Percentiles rank a stretch among this genome's conserved stretches.
phyloP scores from a whole-genome alignment of 257 asterid genomes.

The Ocimum tenuiflorum region DNA sequence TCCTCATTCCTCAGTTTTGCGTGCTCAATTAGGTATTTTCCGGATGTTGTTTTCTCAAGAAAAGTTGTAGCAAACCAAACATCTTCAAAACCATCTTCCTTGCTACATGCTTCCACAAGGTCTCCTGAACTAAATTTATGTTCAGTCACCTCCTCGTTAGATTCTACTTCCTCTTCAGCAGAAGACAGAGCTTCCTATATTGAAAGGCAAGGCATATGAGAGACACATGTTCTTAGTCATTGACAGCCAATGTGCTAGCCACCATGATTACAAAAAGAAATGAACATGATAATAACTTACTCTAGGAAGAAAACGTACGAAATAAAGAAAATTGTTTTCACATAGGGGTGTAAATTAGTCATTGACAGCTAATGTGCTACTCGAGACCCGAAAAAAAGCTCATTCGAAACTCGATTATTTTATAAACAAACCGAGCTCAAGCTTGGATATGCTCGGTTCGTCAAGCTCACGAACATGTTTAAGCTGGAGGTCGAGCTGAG shows the following conservation, averaged over 20 bases:
- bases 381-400: too few relatives aligned
- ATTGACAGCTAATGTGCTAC: too few relatives aligned
- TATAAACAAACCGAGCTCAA: too few relatives aligned
- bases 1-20: constrained; percentile 41
- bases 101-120: constrained; percentile 45
- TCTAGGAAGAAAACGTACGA: too few relatives aligned
- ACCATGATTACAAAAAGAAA: background rate
- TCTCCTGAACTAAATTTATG: constrained; percentile 34
- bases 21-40: constrained; percentile 45
- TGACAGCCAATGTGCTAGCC: background rate
- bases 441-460: too few relatives aligned
- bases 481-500: too few relatives aligned
- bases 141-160: constrained; percentile 17
- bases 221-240: background rate
- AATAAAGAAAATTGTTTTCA: too few relatives aligned
- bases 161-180: background rate
- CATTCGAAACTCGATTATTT: too few relatives aligned
- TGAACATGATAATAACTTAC: too few relatives aligned
- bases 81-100: constrained; percentile 66
- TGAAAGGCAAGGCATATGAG: constrained; percentile 6
- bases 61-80: constrained; percentile 57
- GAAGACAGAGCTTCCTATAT: constrained; percentile 31
- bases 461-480: too few relatives aligned
- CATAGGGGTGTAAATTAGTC: too few relatives aligned
- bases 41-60: constrained; percentile 17